Evolutionary conservation across 1,284 basidiomycete species (phyloP).

Genomic region (Sanghuangporus weigelae): DNA sequence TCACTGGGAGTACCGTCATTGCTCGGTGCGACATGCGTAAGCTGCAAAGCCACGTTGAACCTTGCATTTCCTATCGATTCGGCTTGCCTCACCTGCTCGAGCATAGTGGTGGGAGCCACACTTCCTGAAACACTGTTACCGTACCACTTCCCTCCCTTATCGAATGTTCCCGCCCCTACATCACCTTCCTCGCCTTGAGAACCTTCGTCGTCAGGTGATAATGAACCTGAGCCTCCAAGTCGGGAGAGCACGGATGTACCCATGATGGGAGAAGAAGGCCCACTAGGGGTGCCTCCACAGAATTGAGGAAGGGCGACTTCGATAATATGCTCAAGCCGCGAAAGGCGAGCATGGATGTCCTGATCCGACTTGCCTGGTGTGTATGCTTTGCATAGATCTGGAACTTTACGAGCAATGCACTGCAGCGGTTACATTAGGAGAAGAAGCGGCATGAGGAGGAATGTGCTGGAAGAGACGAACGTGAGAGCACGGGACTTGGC

Average conservation of each 20-base stretch:
- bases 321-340: slow-evolving; percentile 72
- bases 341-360: slow-evolving; percentile 65
- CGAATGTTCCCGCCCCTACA: slow-evolving; percentile 66
- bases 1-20: slow-evolving; percentile 1
- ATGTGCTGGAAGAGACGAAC: slow-evolving; percentile 35
- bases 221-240: slow-evolving; percentile 28
- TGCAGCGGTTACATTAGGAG: slow-evolving; percentile 26
- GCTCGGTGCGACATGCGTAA: slow-evolving; percentile 13
- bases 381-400: slow-evolving; percentile 79
- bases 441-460: slow-evolving; percentile 8
- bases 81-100: slow-evolving; percentile 58
- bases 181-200: slow-evolving; percentile 72
- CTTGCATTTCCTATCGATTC: neutral
- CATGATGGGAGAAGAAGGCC: slow-evolving; percentile 12
- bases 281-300: slow-evolving; percentile 2
- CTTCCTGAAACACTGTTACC: slow-evolving; percentile 77
- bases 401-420: slow-evolving; percentile 79
- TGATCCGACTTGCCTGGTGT: slow-evolving; percentile 81
- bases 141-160: slow-evolving; percentile 73
- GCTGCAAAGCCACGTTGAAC: slow-evolving; percentile 9
- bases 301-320: slow-evolving; percentile 74
- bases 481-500: slow-evolving; percentile 77
- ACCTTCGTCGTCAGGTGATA: slow-evolving; percentile 48
- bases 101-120: slow-evolving; percentile 67
- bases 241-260: slow-evolving; percentile 2